Conservation (phyloP, 176 grass and related monocot genomes). For the Puya raimondii region DNA sequence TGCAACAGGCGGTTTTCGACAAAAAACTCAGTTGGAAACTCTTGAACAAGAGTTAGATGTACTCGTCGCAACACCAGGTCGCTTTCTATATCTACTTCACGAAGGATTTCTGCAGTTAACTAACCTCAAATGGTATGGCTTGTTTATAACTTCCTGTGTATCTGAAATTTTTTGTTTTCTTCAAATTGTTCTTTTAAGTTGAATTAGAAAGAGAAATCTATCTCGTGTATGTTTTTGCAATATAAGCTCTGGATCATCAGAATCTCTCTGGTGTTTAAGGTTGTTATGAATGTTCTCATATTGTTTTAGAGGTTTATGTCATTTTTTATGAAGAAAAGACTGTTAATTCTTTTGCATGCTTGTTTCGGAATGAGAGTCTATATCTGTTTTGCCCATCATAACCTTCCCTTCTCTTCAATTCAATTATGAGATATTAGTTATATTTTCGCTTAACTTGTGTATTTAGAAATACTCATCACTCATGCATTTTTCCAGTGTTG, state of each 20-base stretch:
- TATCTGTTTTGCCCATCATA: background rate
- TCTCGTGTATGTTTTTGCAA: too few species aligned
- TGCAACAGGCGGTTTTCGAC: constrained; percentile 79
- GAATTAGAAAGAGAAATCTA: too few species aligned
- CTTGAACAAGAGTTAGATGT: constrained; percentile 86
- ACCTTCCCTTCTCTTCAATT: background rate
- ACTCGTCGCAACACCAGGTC: constrained; percentile 78
- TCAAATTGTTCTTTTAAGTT: too few species aligned
- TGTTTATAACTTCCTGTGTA: background rate
- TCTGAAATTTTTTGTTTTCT: background rate
- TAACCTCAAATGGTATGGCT: constrained; percentile 69
- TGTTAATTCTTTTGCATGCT: background rate
- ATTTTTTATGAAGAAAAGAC: background rate
- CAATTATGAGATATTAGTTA: background rate
- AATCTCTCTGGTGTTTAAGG: background rate
- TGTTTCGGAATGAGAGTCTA: background rate
- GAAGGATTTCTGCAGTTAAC: constrained; percentile 66
- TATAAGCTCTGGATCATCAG: background rate
- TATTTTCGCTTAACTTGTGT: constrained; percentile 1
- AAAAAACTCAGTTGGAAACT: constrained; percentile 78
- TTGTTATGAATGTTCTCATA: background rate
- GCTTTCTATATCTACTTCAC: constrained; percentile 75
- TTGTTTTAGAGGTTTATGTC: background rate
- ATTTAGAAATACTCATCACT: background rate
- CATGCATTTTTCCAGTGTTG: constrained; percentile 42